Conservation (phyloP, 768 basidiomycete genomes). For the Tephrocybe rancida region DNA sequence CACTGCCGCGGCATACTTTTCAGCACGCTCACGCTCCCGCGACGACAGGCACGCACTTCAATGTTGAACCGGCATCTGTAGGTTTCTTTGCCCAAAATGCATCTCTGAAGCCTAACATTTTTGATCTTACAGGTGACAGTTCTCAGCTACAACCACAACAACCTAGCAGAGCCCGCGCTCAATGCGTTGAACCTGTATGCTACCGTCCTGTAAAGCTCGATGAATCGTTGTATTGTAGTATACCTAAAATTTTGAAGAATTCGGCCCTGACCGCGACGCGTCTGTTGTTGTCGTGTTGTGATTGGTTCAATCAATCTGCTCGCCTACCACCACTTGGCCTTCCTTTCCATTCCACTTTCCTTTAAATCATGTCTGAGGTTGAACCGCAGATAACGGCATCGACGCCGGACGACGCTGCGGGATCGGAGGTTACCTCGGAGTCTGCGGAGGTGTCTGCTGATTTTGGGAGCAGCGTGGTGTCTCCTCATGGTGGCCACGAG, state of each 20-base stretch:
- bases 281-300: constrained; percentile 34
- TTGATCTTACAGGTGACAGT: constrained; percentile 61
- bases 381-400: constrained; percentile 20
- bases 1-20: constrained; percentile 9
- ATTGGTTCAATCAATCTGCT: constrained; percentile 21
- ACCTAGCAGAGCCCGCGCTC: constrained; percentile 75
- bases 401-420: constrained; percentile 19
- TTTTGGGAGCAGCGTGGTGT: constrained; percentile 7
- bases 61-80: constrained; percentile 85
- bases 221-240: too few relatives aligned
- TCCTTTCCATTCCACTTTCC: constrained; percentile 8
- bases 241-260: too few relatives aligned
- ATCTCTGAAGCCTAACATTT: background rate
- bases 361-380: constrained; percentile 31
- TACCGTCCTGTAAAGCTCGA: constrained; percentile 23
- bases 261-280: constrained; percentile 25
- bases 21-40: background rate
- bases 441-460: constrained; percentile 22
- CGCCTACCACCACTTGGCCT: background rate
- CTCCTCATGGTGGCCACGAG: constrained; percentile 35
- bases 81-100: constrained; percentile 18
- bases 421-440: constrained; percentile 11
- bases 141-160: constrained; percentile 82
- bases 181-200: constrained; percentile 75
- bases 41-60: constrained; percentile 80